Conservation (phyloP, 352 stramenopile species). For the Phytophthora aleatoria region DNA sequence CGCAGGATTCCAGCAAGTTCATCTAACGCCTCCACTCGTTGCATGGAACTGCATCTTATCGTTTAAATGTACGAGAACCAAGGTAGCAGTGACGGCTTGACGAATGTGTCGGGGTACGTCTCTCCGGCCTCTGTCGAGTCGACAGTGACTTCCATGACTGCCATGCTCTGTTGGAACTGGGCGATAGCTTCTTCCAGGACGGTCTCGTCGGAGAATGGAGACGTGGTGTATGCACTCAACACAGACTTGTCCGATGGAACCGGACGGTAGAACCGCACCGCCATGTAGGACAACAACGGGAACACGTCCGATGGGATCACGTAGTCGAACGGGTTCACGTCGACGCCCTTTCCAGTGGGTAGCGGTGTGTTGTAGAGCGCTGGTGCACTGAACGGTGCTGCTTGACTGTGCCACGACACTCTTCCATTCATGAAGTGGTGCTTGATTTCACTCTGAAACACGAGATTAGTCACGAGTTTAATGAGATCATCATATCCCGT, state of each 20-base stretch:
- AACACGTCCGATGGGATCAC: slow-evolving; percentile 46
- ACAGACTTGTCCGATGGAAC: no score
- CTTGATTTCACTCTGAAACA: slow-evolving; percentile 40
- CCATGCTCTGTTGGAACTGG: slow-evolving; percentile 27
- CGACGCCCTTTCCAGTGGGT: slow-evolving; percentile 25
- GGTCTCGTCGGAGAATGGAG: slow-evolving; percentile 30
- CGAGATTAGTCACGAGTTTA: slow-evolving; percentile 36
- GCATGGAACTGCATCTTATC: no score
- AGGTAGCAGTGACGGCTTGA: slow-evolving; percentile 30
- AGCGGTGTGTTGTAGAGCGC: slow-evolving; percentile 37
- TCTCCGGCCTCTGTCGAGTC: slow-evolving; percentile 88
- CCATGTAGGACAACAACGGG: slow-evolving; percentile 7
- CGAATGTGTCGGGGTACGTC: slow-evolving; percentile 64
- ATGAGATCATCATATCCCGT: slow-evolving; percentile 25
- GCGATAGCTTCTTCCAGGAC: slow-evolving; percentile 22
- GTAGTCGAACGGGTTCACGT: slow-evolving; percentile 41
- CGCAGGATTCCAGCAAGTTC: no score
- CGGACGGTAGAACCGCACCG: no score
- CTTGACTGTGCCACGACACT: slow-evolving; percentile 38
- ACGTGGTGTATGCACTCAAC: not conserved
- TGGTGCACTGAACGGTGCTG: slow-evolving; percentile 28
- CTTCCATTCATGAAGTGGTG: slow-evolving; percentile 49
- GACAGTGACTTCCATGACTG: not conserved
- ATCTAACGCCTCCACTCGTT: no score
- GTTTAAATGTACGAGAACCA: slow-evolving; percentile 40